Conservation (phyloP, 768 basidiomycete genomes). For the Porphyrellus cyaneotinctus region DNA sequence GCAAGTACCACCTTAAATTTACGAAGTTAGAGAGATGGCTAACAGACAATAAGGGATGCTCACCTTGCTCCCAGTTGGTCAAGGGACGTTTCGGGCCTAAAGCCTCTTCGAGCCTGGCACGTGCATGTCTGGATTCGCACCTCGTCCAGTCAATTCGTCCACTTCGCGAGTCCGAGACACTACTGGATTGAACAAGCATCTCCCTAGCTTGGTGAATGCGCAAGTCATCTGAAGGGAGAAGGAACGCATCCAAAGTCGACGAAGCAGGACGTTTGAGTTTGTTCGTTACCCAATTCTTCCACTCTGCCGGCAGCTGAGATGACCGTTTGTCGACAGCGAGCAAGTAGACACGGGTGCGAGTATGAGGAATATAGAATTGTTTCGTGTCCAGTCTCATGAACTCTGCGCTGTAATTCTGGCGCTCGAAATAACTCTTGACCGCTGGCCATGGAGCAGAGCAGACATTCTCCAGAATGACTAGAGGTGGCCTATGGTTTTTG, state of each 20-base stretch:
- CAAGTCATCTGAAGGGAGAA: conserved; percentile 87
- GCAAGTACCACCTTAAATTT: conserved; percentile 63
- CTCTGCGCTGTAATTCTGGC: conserved; percentile 70
- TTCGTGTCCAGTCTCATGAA: conserved; percentile 77
- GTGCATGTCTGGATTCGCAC: conserved; percentile 89
- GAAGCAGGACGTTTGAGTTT: conserved; percentile 82
- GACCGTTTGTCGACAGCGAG: conserved; percentile 67
- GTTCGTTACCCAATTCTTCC: conserved; percentile 57
- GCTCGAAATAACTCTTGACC: conserved; percentile 73
- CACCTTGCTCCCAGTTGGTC: conserved; percentile 92
- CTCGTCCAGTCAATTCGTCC: conserved; percentile 88
- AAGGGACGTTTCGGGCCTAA: conserved; percentile 81
- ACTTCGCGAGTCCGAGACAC: conserved; percentile 58
- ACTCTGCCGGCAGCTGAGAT: conserved; percentile 59
- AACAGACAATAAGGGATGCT: conserved; percentile 11
- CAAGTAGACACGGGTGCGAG: conserved; percentile 86
- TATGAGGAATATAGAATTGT: conserved; percentile 91
- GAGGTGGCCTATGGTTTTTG: conserved; percentile 73
- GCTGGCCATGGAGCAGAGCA: conserved; percentile 83
- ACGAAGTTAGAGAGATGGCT: not conserved
- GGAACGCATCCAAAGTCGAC: conserved; percentile 84
- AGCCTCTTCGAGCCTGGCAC: conserved; percentile 78
- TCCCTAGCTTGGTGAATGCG: conserved; percentile 87
- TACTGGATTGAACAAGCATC: conserved; percentile 70
- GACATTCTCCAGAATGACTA: conserved; percentile 96